These are phyloP conservation scores for Globisporangium paddicum DNA, from an alignment of 352 stramenopile species.

Conservation along the genomic window DNA sequence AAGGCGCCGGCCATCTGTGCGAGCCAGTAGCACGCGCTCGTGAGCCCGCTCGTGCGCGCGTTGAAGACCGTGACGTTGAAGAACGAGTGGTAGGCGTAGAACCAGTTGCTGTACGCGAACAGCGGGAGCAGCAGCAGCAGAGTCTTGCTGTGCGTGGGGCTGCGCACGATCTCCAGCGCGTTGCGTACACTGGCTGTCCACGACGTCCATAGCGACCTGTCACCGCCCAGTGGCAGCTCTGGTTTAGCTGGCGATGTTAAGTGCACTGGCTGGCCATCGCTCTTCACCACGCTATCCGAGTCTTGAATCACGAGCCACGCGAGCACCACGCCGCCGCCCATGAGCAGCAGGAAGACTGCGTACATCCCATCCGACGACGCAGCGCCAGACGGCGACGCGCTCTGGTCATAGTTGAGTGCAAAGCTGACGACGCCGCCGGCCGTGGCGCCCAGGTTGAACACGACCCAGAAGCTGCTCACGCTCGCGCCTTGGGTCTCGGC, in stretches of 20 bases:
- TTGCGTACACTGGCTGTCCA: neutral
- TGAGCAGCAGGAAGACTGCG: constrained; percentile 52
- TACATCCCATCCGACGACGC: constrained; percentile 42
- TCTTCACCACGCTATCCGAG: constrained; percentile 19
- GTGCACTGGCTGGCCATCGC: constrained; percentile 12
- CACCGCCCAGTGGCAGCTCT: neutral
- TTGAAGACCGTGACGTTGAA: constrained; percentile 47
- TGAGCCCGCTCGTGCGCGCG: constrained; percentile 30
- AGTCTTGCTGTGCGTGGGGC: neutral
- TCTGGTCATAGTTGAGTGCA: constrained; percentile 27
- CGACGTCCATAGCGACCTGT: neutral
- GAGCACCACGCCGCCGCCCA: constrained; percentile 32
- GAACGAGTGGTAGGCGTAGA: constrained; percentile 61
- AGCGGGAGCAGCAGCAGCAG: constrained; percentile 33
- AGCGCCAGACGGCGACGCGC: neutral
- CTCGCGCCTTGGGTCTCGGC: constrained; percentile 37
- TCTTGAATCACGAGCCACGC: constrained; percentile 36
- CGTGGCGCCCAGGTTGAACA: constrained; percentile 75
- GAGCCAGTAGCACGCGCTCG: constrained; percentile 36
- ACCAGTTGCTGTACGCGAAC: constrained; percentile 64
- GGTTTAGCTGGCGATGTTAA: neutral
- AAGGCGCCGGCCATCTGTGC: constrained; percentile 38
- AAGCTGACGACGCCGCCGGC: constrained; percentile 64
- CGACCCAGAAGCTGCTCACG: constrained; percentile 70
- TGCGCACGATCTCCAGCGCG: neutral